Base-by-base conservation (phyloP, 1,139 yeast genomes). In the Magnusiomyces paraingens region DNA sequence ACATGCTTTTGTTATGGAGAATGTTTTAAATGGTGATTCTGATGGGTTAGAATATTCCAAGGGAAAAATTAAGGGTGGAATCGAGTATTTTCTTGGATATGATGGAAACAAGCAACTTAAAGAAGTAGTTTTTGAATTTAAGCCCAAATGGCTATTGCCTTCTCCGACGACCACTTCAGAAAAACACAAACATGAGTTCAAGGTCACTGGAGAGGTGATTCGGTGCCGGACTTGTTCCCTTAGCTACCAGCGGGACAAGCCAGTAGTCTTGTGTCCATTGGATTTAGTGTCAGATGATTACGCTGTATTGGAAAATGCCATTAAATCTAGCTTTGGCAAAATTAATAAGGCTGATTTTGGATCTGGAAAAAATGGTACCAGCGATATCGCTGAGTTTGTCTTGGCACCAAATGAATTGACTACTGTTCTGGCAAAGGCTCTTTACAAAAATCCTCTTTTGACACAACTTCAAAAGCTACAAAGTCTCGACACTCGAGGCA, bases 151-250 rank as follows among this genome's bases (percentile, higher is more conserved):
- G 80, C 65, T 76, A 6, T 38, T 56, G 2, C 68, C 65, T 52
- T 66, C 69, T 0, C 71, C 73, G 1, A 64, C 59, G 45, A 73
- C 75, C 1, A 73, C 75, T 1, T 26, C n/a, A 1, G 60, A 57
- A 15, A 59, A 68, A 6, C 5, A 14, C 39, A 15, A 14, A 14
- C 6, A 18, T 10, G 29, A 17, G 11, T 8, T n/a, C 10, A 52
- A 50, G 49, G 15, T 47, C 40, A 52, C 53, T 12, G 42, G 14
- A 2, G 10, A 45, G 12, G 49, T 51, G 1, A 17, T 47, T 2
- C 61, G 64, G 0, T 76, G 80, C 57, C 63, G 80, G 3, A 76
- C 77, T 2, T 76, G 80, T 61, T 79, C 80, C 0, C 60, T 74
- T 26, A 62, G 68, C 40, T 53, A 52, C 14, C 53, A 60, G 56